Percentiles rank a stretch among this genome's conserved stretches.
Conservation (phyloP, 805 yeast genomes). For the Candida sanyiensis region DNA sequence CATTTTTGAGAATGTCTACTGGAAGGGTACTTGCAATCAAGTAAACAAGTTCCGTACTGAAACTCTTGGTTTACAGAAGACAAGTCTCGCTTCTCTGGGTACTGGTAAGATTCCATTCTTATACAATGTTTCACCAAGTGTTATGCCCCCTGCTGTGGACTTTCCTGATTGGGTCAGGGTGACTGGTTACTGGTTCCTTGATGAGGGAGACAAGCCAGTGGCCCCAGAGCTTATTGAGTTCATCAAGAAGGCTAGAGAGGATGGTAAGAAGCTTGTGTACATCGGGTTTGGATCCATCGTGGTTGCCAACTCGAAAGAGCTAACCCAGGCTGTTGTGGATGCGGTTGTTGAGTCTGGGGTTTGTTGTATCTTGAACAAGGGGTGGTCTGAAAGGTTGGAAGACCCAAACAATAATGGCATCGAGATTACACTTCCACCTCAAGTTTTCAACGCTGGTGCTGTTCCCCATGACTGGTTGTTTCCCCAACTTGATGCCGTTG, state of each 20-base stretch:
- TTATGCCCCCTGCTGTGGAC: constrained; percentile 89
- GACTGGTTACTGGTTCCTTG: constrained; percentile 92
- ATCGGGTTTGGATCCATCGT: constrained; percentile 96
- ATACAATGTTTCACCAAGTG: constrained; percentile 82
- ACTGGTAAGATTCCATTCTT: constrained; percentile 81
- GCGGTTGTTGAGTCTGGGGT: constrained; percentile 81
- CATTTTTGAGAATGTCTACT: constrained; percentile 84
- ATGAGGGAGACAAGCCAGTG: constrained; percentile 59
- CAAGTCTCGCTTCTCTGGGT: constrained; percentile 64
- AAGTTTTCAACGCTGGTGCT: constrained; percentile 62
- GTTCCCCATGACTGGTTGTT: constrained; percentile 95
- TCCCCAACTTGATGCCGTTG: constrained; percentile 85
- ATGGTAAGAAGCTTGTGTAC: constrained; percentile 70
- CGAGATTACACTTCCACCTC: constrained; percentile 52
- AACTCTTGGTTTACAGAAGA: constrained; percentile 56
- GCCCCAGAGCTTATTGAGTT: constrained; percentile 53
- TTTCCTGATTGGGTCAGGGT: constrained; percentile 94
- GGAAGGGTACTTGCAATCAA: constrained; percentile 88
- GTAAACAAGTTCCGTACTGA: constrained; percentile 84
- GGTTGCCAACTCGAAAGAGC: constrained; percentile 70
- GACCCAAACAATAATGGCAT: constrained; percentile 26
- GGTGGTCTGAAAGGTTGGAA: constrained; percentile 81
- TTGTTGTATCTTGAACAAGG: constrained; percentile 81
- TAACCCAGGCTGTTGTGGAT: constrained; percentile 71
- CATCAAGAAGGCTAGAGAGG: constrained; percentile 52